Evolutionary conservation across 1,139 yeast genomes (phyloP), one percentile per base, ranked within the genome.

Genomic region (Hyphopichia fennica): DNA sequence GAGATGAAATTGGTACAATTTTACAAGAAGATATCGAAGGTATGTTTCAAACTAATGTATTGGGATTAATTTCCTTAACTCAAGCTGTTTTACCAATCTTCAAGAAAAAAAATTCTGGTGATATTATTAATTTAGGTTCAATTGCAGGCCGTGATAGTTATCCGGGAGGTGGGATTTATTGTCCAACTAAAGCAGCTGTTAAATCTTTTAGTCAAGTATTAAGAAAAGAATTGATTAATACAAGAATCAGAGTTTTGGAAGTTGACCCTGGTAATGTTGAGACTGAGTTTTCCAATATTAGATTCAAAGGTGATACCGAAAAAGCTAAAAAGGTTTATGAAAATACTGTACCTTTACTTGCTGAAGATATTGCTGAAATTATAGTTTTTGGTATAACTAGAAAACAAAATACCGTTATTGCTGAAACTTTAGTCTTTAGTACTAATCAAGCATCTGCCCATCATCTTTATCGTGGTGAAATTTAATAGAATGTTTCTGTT

Each of bases 191-290:
- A 65, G 87, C 90, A 34, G 88, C 93, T 17, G 80, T 89, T 27
- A 77, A 82, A 49, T 84, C 90, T 0, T 89, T 89, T 61, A 77
- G 91, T 17, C 82, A 82, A 38, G 76, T 87, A 4, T 72, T 88
- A 63, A 78, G 96, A 62, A 86, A 86, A 63, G 96, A 89, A 62
- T 72, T 83, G 57, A 81, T 87, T 50, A 70, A 74, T 59, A 85
- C 95, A 29, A 76, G 78, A 43, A 81, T 88, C 50, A 75, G 96
- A 57, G 90, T 88, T 41, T 78, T 89, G 52, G 95, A 87, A 60
- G 77, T 88, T 40, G 91, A 87, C 47, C 96, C 96, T 10, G 96
- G 96, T 55, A 82, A 85, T 37, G 96, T 88, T 19, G 89, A 87
- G 63, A 89, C 96, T 14, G 96, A 89, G 56, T 89, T 89, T 60